Evolutionary conservation across 257 asterid genomes (phyloP).

Genomic region (Solanum verrucosum): DNA sequence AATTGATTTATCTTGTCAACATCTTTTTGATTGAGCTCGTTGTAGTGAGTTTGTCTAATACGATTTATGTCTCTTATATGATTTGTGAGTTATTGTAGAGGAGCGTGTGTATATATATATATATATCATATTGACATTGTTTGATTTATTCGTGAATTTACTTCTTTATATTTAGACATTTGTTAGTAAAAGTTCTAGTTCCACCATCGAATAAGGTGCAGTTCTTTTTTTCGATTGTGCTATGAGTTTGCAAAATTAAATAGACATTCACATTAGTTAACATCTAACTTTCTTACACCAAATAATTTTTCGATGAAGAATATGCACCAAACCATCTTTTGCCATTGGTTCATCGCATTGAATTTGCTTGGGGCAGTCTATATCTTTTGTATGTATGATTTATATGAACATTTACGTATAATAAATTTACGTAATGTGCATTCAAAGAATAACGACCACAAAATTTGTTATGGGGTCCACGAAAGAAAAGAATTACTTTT

Average conservation of each 20-base stretch:
- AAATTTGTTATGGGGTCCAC: not conserved
- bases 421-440: not conserved
- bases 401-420: too few relatives aligned
- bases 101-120: too few relatives aligned
- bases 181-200: not conserved
- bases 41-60: not conserved
- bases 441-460: rapidly evolving
- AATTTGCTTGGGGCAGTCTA: not conserved
- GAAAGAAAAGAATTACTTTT: too few relatives aligned
- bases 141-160: too few relatives aligned
- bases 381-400: not conserved
- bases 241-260: not conserved
- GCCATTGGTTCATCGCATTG: not conserved
- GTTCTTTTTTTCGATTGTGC: not conserved
- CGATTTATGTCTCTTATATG: not conserved
- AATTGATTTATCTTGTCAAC: too few relatives aligned
- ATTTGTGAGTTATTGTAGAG: too few relatives aligned
- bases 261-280: not conserved
- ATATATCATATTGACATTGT: too few relatives aligned
- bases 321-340: not conserved
- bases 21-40: not conserved
- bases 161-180: too few relatives aligned
- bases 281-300: not conserved
- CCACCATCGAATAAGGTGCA: not conserved
- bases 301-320: not conserved